A percentile compares a stretch with the other conserved stretches of the same genome.
These are phyloP conservation scores for Talaromyces pinophilus DNA, from an alignment of 2,329 filamentous ascomycete species.

Conservation along the genomic window DNA sequence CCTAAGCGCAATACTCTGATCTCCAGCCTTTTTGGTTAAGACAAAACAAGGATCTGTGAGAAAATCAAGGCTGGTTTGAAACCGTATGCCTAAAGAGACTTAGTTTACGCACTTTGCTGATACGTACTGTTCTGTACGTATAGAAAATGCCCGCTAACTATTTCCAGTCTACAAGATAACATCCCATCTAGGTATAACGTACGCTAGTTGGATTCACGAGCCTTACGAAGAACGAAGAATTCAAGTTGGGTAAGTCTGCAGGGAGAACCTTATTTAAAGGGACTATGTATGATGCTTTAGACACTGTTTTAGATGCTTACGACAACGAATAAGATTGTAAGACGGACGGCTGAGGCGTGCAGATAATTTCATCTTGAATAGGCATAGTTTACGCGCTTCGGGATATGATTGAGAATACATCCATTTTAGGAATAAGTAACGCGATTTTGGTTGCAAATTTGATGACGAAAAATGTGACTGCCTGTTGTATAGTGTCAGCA, in stretches of 20 bases:
- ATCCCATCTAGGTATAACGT: conserved; percentile 8
- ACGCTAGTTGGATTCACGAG: not conserved
- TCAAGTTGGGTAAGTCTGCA: not conserved
- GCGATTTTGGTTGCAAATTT: not conserved
- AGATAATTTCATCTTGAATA: not conserved
- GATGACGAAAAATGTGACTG: not conserved
- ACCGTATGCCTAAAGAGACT: not conserved
- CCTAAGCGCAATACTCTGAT: not conserved
- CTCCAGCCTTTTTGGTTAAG: not conserved
- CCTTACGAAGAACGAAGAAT: not conserved
- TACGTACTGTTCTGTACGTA: not conserved
- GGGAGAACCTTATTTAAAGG: not conserved
- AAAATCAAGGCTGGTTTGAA: not conserved
- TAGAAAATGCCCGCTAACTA: not conserved
- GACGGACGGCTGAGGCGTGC: not conserved
- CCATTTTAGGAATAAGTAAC: not conserved
- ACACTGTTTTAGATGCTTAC: not conserved
- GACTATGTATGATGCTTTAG: not conserved
- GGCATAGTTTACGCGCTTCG: conserved; percentile 12
- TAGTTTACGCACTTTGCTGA: conserved; percentile 13
- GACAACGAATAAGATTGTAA: conserved; percentile 2
- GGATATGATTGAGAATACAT: not conserved
- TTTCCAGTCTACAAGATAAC: not conserved
- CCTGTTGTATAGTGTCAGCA: not conserved
- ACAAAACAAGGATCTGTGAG: not conserved